Percentiles rank a stretch among this genome's conserved stretches.
Evolutionary conservation across 1,139 yeast species (phyloP).

Genomic region (Pichia sp.): DNA sequence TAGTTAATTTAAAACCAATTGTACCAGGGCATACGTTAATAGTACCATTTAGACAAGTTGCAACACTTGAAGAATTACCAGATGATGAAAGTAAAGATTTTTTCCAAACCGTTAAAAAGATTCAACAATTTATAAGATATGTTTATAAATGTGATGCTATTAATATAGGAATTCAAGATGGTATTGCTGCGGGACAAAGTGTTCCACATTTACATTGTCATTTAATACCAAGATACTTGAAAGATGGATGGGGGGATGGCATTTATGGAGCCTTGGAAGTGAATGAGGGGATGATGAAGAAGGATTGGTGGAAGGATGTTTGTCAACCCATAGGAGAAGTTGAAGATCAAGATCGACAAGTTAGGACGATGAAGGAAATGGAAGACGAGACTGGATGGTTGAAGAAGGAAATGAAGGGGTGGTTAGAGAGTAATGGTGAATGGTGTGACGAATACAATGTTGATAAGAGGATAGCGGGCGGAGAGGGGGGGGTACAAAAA

Average conservation of each 20-base stretch:
- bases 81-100: constrained; percentile 71
- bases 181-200: constrained; percentile 91
- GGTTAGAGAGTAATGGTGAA: constrained; percentile 7
- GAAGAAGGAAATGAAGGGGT: constrained; percentile 36
- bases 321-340: constrained; percentile 32
- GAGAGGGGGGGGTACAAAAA: no score
- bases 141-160: constrained; percentile 71
- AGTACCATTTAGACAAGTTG: constrained; percentile 68
- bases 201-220: constrained; percentile 94
- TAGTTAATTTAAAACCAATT: constrained; percentile 84
- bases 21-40: constrained; percentile 86
- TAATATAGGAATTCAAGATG: constrained; percentile 91
- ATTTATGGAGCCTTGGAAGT: constrained; percentile 58
- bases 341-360: constrained; percentile 42
- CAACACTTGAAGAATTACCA: constrained; percentile 60
- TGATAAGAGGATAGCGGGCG: neutral
- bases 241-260: constrained; percentile 64
- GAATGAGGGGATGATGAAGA: constrained; percentile 28
- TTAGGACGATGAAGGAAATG: constrained; percentile 59
- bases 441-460: constrained; percentile 8
- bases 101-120: constrained; percentile 65
- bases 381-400: constrained; percentile 53
- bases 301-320: constrained; percentile 20
- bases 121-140: constrained; percentile 58
- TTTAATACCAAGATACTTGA: constrained; percentile 68